These are phyloP conservation scores for Exophiala bonariae DNA, from an alignment of 2,329 filamentous ascomycete species.

Conservation along the genomic window DNA sequence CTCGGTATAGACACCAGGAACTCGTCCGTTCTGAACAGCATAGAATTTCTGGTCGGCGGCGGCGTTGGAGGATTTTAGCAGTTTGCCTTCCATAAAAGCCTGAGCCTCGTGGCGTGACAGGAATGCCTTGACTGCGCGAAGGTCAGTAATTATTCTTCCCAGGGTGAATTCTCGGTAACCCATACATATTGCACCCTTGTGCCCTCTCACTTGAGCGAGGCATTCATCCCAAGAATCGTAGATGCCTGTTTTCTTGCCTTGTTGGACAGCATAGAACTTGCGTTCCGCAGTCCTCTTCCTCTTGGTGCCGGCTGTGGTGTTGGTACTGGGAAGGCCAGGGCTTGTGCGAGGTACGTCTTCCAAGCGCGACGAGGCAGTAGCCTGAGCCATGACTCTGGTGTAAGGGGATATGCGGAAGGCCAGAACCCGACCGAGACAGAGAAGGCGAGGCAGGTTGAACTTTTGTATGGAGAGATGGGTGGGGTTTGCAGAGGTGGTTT, in stretches of 20 bases:
- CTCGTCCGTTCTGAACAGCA: conserved; percentile 58
- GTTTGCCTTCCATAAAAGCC: conserved; percentile 68
- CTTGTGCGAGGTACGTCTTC: conserved; percentile 16
- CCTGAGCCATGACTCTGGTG: conserved; percentile 21
- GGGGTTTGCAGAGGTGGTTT: too few relatives aligned
- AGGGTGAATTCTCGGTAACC: conserved; percentile 28
- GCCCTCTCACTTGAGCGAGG: conserved; percentile 61
- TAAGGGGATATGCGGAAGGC: conserved; percentile 1
- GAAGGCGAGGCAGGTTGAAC: conserved; percentile 24
- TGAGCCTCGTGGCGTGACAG: conserved; percentile 71
- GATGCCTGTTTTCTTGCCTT: conserved; percentile 60
- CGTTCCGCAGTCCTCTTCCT: conserved; percentile 53
- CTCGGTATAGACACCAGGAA: conserved; percentile 63
- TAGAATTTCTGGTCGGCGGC: conserved; percentile 52
- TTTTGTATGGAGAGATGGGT: too few relatives aligned
- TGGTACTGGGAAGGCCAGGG: conserved; percentile 12
- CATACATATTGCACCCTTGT: conserved; percentile 69
- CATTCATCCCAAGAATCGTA: conserved; percentile 66
- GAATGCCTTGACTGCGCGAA: conserved; percentile 73
- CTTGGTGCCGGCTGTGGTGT: conserved; percentile 39
- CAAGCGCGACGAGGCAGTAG: conserved; percentile 7
- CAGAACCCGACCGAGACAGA: conserved; percentile 3
- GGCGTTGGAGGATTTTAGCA: conserved; percentile 38
- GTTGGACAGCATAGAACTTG: conserved; percentile 66
- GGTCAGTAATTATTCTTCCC: conserved; percentile 6